Evolutionary conservation across 2,329 filamentous ascomycete species (phyloP), one percentile per base, ranked within the genome.

Genomic region (Exophiala bonariae): DNA sequence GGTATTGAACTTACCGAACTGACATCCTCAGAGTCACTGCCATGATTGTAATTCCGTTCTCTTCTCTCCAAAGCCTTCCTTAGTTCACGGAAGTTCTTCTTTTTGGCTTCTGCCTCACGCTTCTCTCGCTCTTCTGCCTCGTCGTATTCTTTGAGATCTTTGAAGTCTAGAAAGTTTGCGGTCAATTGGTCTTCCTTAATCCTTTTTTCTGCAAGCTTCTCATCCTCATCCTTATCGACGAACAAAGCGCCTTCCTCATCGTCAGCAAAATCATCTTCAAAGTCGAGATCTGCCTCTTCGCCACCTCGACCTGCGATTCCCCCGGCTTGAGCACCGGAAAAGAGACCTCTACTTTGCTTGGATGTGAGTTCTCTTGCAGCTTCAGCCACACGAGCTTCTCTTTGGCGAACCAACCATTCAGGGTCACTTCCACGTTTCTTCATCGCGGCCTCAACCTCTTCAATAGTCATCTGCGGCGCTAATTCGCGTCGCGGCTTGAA

Each of bases 1-100:
- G 33, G 62, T 48, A 26, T 22, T 11, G 26, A 31, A 58, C 66
- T 51, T 65, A 77, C 77, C 58, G 81, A 70, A 44, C 70, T 65
- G 47, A 77, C 72, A 61, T 83, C 72, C 46, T 75, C 73, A 41
- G 77, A 79, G 41, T 89, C 87, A 56, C 83, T 86, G 60, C 88
- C 87, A 62, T 96, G 96, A 53, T 93, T 87, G 56, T 83, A 85
- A 58, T 95, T 88, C 66, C 89, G 87, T 68, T 96, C 93, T 42
- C 88, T 81, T 69, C 87, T 92, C 59, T 86, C 83, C 9, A 97
- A 76, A 9, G 86, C 83, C 68, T 95, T 95, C 49, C 87, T 83
- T 4, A 90, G 79, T 36, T 80, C 76, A 66, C 92, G 95, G 52
- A 89, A 87, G 47, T 86, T 78, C 54, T 82, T 80, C 65, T 83